Evolutionary conservation across 345 rosid species (phyloP), one percentile per base, ranked within the genome.

Genomic region (Pistacia integerrima): DNA sequence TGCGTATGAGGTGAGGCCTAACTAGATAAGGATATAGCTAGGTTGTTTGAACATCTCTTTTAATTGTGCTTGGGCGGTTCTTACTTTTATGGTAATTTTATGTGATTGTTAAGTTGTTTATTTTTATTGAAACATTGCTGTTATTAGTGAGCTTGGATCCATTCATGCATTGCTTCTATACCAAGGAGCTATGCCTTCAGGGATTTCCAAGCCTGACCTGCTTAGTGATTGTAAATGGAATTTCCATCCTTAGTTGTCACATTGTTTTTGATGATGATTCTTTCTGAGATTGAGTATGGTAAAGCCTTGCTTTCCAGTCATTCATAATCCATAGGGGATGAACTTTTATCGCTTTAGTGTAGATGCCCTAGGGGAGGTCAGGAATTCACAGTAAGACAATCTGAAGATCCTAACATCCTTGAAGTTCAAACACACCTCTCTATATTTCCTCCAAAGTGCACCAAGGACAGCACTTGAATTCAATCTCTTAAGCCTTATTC

Each of bases 21-120:
- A 64, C 28, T 74, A 55, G 66, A 28, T 60, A 25, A 49, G 67
- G 22, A 33, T 59, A 64, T 20, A 25, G 48, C 52, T 48, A 17
- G 67, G 68, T 57, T 76, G 74, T 69, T 73, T 65, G 73, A 25
- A 6, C 18, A 36, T 30, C 61, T 54, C 33, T 28, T 4, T 11
- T 33, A 22, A 54, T n/a, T 54, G 7, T 54, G 62, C 8, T 33
- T 30, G n/a, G 49, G 17, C 17, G 5, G 11, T 33, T 14, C 20
- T 1, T 30, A 13, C n/a, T 41, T 33, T 62, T 62, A 62, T 33
- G 44, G 44, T 33, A 33, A 61, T 13, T 62, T 33, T 64, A 36
- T 18, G 20, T 38, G 11, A 38, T 64, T 10, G 3, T 7, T 6
- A 11, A 55, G 41, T 57, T 70, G 20, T n/a, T 36, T 57, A n/a